Evolutionary conservation across 2,329 filamentous ascomycete species (phyloP), one percentile per base, ranked within the genome.

Genomic region (Exophiala sideris): DNA sequence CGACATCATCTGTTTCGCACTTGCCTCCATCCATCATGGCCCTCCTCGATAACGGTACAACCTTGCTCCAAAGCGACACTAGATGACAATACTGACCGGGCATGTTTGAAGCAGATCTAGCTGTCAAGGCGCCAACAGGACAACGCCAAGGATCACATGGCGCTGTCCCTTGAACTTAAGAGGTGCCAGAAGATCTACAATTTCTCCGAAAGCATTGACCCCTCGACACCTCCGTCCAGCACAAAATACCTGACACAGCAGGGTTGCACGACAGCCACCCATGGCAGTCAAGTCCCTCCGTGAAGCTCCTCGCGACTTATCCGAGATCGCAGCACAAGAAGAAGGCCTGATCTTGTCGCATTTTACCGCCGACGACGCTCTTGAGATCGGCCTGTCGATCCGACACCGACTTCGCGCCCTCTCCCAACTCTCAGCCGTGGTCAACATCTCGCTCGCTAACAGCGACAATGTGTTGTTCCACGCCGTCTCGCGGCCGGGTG

Each of bases 401-500:
- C 71, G 73, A 39, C 54, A 58, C 8, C 69, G 71, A 3, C 68
- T 75, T 48, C 68, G 70, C 41, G 62, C 66, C 3, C 65, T 73
- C 1, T 44, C 63, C 1, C 9, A 53, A 1, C 69, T 68, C 40
- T 70, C 73, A 0, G 70, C 72, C 20, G 59, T 75, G 1, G 69
- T 76, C 60, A 70, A 67, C 41, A 75, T 76, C 56, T 57, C 71
- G 2, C 45, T 70, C n/a, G 61, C 65, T 16, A 69, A 67, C 44
- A 64, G 57, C 48, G 69, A 71, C 12, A 85, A 87, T 63, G 75
- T 83, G 1, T 71, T 92, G 16, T 92, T 90, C 75, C 87, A 91
- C 67, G 76, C 78, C 54, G 82, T 81, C 3, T 86, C 85, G 0
- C 81, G 86, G 38, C 73, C 81, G 0, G 88, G 88, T 5, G 82